A percentile compares a stretch with the other conserved stretches of the same genome.
Evolutionary conservation across 2,329 filamentous ascomycete genomes (phyloP).

Genomic region (Thermomyces lanuginosus): DNA sequence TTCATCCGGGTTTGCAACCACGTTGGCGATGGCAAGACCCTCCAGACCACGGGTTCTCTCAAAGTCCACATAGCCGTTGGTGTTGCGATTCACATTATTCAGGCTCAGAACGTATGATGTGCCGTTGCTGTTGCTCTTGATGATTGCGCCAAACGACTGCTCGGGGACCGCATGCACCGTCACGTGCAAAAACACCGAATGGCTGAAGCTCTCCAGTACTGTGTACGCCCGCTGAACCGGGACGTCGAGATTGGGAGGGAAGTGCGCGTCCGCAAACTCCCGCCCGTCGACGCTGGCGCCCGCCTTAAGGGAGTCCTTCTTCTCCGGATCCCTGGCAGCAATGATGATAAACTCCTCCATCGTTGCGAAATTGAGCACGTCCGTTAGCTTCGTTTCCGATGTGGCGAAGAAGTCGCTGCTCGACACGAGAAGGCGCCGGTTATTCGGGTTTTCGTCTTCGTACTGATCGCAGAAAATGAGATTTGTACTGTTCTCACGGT

Average conservation of each 20-base stretch:
- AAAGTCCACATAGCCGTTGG: slow-evolving; percentile 70
- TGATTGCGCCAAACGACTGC: slow-evolving; percentile 63
- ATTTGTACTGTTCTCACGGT: slow-evolving; percentile 41
- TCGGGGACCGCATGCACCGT: slow-evolving; percentile 52
- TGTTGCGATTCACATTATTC: slow-evolving; percentile 64
- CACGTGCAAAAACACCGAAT: slow-evolving; percentile 87
- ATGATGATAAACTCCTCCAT: slow-evolving; percentile 96
- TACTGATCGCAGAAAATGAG: slow-evolving; percentile 51
- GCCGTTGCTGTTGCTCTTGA: slow-evolving; percentile 98
- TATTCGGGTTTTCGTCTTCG: slow-evolving; percentile 45
- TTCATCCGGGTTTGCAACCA: slow-evolving; percentile 58
- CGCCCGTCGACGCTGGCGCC: slow-evolving; percentile 73
- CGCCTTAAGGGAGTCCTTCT: slow-evolving; percentile 53
- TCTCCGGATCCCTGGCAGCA: slow-evolving; percentile 47
- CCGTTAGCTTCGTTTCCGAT: slow-evolving; percentile 43
- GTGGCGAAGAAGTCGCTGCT: slow-evolving; percentile 60
- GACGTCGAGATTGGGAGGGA: slow-evolving; percentile 71
- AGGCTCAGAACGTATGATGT: slow-evolving; percentile 84
- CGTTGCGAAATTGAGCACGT: slow-evolving; percentile 73
- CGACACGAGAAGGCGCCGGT: slow-evolving; percentile 53
- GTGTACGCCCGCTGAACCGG: slow-evolving; percentile 72
- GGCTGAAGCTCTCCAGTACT: slow-evolving; percentile 83
- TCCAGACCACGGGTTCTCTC: slow-evolving; percentile 90
- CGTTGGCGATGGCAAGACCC: slow-evolving; percentile 74
- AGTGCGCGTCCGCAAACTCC: slow-evolving; percentile 65